Evolutionary conservation across 352 stramenopile genomes (phyloP).

Genomic region (Phytophthora constricta): DNA sequence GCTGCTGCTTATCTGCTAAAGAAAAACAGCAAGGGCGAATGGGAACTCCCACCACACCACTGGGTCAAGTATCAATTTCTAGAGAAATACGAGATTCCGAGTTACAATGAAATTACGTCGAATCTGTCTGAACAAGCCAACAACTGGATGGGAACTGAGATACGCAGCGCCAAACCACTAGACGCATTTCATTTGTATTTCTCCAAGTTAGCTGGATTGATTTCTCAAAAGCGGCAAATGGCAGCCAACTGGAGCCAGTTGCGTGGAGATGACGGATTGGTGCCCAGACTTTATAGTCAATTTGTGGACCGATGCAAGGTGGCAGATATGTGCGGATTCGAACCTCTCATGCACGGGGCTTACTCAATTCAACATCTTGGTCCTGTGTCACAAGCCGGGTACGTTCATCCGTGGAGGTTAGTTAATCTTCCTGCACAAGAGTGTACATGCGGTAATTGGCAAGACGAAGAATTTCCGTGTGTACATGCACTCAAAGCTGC

Average conservation of each 20-base stretch:
- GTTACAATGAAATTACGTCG: conserved; percentile 20
- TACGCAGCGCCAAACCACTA: conserved; percentile 22
- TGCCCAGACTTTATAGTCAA: not conserved
- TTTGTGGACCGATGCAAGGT: not conserved
- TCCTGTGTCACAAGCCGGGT: not conserved
- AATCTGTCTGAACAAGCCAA: conserved; percentile 35
- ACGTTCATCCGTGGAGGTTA: conserved; percentile 7
- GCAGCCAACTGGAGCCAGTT: not conserved
- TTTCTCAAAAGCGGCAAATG: conserved; percentile 1
- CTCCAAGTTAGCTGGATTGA: conserved; percentile 11
- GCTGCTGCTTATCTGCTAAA: too few species aligned
- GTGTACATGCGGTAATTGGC: conserved; percentile 4
- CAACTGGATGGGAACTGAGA: conserved; percentile 27
- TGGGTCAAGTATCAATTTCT: conserved; percentile 17
- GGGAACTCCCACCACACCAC: too few species aligned
- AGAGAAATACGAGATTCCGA: conserved; percentile 10
- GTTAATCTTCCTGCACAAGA: conserved; percentile 6
- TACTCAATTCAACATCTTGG: conserved; percentile 6
- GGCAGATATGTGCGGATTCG: not conserved
- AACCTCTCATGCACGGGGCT: not conserved
- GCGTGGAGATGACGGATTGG: not conserved
- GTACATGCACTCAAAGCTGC: conserved; percentile 14
- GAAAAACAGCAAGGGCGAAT: too few species aligned
- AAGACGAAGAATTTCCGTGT: conserved; percentile 5
- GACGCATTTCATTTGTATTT: conserved; percentile 22